Conservation (phyloP, 2,329 filamentous ascomycete species). For the Corynespora cassiicola region DNA sequence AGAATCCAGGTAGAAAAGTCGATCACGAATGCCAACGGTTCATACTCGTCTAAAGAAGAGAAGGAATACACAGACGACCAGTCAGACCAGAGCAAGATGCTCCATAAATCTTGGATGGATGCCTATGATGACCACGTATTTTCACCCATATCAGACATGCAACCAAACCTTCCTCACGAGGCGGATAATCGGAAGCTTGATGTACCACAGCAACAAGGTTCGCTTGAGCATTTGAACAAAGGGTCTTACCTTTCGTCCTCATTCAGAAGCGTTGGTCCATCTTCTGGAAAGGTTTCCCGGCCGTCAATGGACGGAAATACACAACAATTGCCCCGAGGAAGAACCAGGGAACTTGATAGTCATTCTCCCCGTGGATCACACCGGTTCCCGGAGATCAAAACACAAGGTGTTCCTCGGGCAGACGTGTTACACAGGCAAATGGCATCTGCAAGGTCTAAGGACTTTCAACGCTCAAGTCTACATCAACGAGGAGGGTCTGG, state of each 20-base stretch:
- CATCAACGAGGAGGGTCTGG: conserved; percentile 33
- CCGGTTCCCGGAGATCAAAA: conserved; percentile 15
- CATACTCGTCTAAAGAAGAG: conserved; percentile 29
- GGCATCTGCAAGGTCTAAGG: conserved; percentile 15
- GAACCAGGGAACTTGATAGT: conserved; percentile 21
- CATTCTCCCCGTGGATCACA: conserved; percentile 27
- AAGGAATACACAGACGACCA: conserved; percentile 24
- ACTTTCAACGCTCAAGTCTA: conserved; percentile 15
- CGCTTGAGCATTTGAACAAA: conserved; percentile 23
- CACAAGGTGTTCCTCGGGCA: conserved; percentile 29
- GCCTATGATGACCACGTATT: conserved; percentile 45
- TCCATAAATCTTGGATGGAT: conserved; percentile 46
- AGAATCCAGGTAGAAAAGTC: conserved; percentile 7
- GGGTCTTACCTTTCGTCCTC: conserved; percentile 36
- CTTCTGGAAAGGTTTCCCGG: conserved; percentile 28
- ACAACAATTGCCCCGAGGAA: conserved; percentile 30
- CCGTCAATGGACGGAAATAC: conserved; percentile 28
- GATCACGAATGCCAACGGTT: conserved; percentile 17
- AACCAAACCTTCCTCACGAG: too few species aligned
- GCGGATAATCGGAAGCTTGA: neutral
- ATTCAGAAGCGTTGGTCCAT: conserved; percentile 29
- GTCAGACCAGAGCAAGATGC: conserved; percentile 21
- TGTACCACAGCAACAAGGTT: conserved; percentile 3
- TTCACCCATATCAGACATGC: conserved; percentile 23
- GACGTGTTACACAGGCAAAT: conserved; percentile 40